These are phyloP conservation scores for Penicillium tannophilum DNA, from an alignment of 495 filamentous ascomycete genomes.

Conservation along the genomic window DNA sequence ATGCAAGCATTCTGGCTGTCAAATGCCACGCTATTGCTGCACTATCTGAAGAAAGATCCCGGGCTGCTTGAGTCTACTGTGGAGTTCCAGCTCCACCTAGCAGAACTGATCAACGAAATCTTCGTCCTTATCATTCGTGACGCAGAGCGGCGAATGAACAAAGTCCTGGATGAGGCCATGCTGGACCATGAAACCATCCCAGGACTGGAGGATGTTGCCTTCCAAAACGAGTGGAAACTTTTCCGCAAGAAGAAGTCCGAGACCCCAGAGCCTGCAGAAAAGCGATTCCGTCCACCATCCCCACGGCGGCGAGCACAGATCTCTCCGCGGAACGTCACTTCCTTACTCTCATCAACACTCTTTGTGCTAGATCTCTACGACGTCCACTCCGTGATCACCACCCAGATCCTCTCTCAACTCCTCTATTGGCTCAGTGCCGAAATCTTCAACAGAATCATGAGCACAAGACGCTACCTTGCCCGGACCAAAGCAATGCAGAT, in stretches of 20 bases:
- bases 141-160: constrained; percentile 96
- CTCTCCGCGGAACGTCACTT: constrained; percentile 95
- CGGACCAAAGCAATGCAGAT: constrained; percentile 99
- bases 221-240: constrained; percentile 97
- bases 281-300: constrained; percentile 91
- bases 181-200: constrained; percentile 98
- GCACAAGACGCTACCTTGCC: constrained; percentile 89
- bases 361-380: constrained; percentile 99
- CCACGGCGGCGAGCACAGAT: constrained; percentile 89
- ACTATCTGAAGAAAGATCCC: constrained; percentile 94
- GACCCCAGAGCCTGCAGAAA: constrained; percentile 79
- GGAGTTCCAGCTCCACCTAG: constrained; percentile 88
- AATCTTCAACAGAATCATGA: constrained; percentile 97
- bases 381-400: constrained; percentile 93
- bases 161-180: constrained; percentile 89
- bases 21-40: constrained; percentile 89
- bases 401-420: constrained; percentile 89
- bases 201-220: constrained; percentile 92
- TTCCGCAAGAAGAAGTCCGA: constrained; percentile 92
- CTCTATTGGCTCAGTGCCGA: constrained; percentile 97
- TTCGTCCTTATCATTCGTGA: constrained; percentile 98
- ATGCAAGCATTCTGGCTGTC: constrained; percentile 99
- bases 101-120: constrained; percentile 96
- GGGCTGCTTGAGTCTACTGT: constrained; percentile 80
- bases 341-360: constrained; percentile 90